Conservation (phyloP, 768 basidiomycete genomes). For the Suillus subaureus region DNA sequence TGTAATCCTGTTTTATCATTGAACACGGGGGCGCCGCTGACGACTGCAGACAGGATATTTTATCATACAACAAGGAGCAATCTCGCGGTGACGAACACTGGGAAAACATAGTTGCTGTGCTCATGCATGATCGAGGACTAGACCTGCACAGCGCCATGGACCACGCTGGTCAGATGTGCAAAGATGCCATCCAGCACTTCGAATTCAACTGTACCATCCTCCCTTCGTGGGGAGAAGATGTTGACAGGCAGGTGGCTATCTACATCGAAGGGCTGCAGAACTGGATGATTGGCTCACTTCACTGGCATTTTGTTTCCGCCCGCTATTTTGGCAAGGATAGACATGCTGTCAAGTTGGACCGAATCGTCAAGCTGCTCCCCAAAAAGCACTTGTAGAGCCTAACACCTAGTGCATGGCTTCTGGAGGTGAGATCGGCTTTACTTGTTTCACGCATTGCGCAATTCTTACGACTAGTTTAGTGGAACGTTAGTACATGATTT, state of each 20-base stretch:
- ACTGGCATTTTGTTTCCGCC: constrained; percentile 72
- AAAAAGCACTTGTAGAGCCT: constrained; percentile 21
- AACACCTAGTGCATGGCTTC: too few species aligned
- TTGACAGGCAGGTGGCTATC: constrained; percentile 56
- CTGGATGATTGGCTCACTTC: constrained; percentile 72
- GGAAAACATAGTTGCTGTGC: constrained; percentile 46
- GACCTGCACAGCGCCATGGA: constrained; percentile 64
- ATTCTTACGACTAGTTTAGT: too few species aligned
- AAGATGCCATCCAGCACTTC: constrained; percentile 56
- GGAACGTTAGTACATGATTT: too few species aligned
- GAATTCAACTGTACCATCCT: constrained; percentile 45
- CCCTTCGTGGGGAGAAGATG: constrained; percentile 62
- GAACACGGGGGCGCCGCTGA: not conserved
- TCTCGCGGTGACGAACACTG: constrained; percentile 61
- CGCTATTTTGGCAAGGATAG: constrained; percentile 42
- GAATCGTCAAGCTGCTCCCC: constrained; percentile 54
- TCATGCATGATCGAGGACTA: constrained; percentile 51
- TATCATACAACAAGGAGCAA: constrained; percentile 74
- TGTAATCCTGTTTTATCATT: constrained; percentile 23
- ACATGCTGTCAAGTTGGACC: constrained; percentile 51
- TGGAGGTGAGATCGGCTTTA: too few species aligned
- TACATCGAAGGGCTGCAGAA: constrained; percentile 65
- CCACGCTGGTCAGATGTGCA: constrained; percentile 46
- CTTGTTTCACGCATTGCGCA: too few species aligned
- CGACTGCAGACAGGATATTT: constrained; percentile 54